Conservation (phyloP, 345 rosid species). For the Cardamine chenopodiifolia region DNA sequence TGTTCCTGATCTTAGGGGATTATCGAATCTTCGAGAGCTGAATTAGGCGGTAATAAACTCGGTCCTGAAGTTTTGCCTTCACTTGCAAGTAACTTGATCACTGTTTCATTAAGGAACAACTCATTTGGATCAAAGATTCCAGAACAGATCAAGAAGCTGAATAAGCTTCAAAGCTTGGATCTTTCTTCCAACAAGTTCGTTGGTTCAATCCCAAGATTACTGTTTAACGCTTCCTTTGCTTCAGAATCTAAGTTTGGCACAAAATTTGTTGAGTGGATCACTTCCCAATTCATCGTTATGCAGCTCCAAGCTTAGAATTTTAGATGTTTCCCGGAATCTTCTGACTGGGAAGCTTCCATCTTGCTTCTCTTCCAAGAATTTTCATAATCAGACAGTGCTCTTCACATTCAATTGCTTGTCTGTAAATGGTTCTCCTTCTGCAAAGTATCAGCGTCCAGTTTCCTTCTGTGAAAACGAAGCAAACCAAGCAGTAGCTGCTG, state of each 20-base stretch:
- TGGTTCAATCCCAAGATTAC: conserved; percentile 61
- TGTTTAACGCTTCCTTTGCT: conserved; percentile 63
- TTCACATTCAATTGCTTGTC: conserved; percentile 85
- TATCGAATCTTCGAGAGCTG: conserved; percentile 56
- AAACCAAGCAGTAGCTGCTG: conserved; percentile 62
- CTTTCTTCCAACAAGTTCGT: conserved; percentile 58
- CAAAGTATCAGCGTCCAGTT: conserved; percentile 63
- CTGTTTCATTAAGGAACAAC: conserved; percentile 58
- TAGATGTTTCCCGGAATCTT: conserved; percentile 78
- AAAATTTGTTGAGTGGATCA: conserved; percentile 64
- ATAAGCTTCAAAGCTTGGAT: conserved; percentile 60
- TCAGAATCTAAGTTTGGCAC: conserved; percentile 56
- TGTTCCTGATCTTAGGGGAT: conserved; percentile 65
- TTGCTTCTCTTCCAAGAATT: conserved; percentile 52
- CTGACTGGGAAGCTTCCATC: conserved; percentile 68
- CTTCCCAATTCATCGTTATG: conserved; percentile 58
- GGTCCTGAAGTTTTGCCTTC: conserved; percentile 70
- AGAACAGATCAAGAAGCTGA: conserved; percentile 44
- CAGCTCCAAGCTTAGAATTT: conserved; percentile 49
- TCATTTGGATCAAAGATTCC: conserved; percentile 75
- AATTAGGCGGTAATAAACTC: conserved; percentile 59
- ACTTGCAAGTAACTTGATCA: conserved; percentile 51
- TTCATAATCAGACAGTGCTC: conserved; percentile 50
- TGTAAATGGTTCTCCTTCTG: conserved; percentile 36
- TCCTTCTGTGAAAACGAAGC: conserved; percentile 77